Evolutionary conservation across 371 early-diverging fungal genomes (phyloP), one percentile per base, ranked within the genome.

Genomic region (Rhizomucor miehei): DNA sequence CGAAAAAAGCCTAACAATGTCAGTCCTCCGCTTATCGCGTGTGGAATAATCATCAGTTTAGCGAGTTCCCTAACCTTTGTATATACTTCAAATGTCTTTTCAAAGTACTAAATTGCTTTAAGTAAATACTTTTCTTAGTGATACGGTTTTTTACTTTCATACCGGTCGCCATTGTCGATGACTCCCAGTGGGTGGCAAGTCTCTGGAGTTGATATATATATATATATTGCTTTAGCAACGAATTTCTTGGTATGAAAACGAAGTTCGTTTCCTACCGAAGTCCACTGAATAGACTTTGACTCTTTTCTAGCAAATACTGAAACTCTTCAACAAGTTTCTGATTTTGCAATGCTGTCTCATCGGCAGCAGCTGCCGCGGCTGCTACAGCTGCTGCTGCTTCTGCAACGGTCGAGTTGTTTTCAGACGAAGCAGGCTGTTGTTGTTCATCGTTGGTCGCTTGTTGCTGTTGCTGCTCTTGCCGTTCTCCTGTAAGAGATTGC

Each of bases 31-130:
- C n/a, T n/a, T n/a, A n/a, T n/a, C n/a, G n/a, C n/a, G n/a, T n/a
- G n/a, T n/a, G n/a, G n/a, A n/a, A n/a, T n/a, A n/a, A n/a, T n/a
- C n/a, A n/a, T n/a, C n/a, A n/a, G n/a, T n/a, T n/a, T n/a, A n/a
- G n/a, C n/a, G n/a, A n/a, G n/a, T n/a, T n/a, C n/a, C n/a, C n/a
- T n/a, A n/a, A 85, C 88, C 73, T 89, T 93, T 37, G 97, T 93
- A 68, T 93, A 97, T 1, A 97, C 90, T 69, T 95, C 96, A 67
- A 98, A 97, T 3, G 97, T 95, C 51, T 93, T 83, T 73, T 97
- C 94, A 59, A 98, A 98, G 73, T 95, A 93, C 74, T 82, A 64
- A n/a, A 46, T 20, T 24, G 16, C 8, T 29, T 3, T 41, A 53
- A 48, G 9, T 44, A 1, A 3, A 36, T 29, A 14, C 14, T 41